Evolutionary conservation across 176 grass and related monocot genomes (phyloP), one percentile per base, ranked within the genome.

Genomic region (Elymus sibiricus): DNA sequence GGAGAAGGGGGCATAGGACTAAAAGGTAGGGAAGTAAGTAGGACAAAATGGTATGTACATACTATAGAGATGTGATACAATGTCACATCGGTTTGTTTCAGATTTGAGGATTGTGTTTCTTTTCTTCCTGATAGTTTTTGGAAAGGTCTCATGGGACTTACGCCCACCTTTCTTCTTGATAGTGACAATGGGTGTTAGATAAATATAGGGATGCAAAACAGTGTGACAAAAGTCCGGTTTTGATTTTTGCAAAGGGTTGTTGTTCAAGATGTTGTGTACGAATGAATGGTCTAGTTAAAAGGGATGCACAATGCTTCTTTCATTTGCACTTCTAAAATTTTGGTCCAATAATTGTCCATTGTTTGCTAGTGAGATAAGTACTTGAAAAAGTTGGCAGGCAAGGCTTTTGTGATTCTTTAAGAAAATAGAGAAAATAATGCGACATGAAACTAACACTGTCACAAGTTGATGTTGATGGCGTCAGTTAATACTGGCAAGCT

Each of bases 61-160:
- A 81, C 43, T 81, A 58, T 86, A 85, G 61, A 92, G 78, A 87
- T 64, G 87, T 91, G 84, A 47, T 86, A 82, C 26, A 90, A 83
- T 64, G 81, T 43, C 86, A 83, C 76, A 84, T 81, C 63, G 42
- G 84, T 58, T 83, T 87, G 67, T 29, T 77, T 74, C 7, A 40
- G 63, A 21, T 55, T 70, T 43, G n/a, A 11, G 28, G 67, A 47
- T 86, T 86, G 74, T 69, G 42, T 72, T 89, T 84, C 15, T 24
- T 84, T 80, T 82, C 10, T 66, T 89, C 31, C 83, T 47, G 77
- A 83, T 86, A 77, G 83, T n/a, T 58, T 58, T 58, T 58, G 53
- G 53, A 58, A 58, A 58, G 53, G 53, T 58, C 19, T 58, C 53
- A 22, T 19, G 53, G 53, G 53, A 9, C 49, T 53, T 22, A 58